A percentile compares a stretch with the other conserved stretches of the same genome.
Conservation (phyloP, 108 stramenopile species). For the Parietichytrium sp. region DNA sequence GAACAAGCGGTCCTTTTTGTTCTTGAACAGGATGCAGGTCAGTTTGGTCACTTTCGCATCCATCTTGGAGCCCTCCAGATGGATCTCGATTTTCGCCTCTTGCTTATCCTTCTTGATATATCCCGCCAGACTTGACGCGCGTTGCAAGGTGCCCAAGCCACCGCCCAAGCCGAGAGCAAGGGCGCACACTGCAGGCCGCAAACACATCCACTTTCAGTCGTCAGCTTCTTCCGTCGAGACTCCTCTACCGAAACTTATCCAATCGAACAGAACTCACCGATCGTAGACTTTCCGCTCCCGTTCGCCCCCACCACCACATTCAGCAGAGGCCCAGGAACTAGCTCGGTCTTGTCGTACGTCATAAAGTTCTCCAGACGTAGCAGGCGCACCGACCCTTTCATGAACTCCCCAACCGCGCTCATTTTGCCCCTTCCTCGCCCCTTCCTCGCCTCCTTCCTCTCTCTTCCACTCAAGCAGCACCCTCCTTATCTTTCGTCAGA, state of each 20-base stretch:
- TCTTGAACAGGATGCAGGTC: not conserved
- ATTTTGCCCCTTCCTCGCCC: too few species aligned
- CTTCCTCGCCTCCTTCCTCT: too few species aligned
- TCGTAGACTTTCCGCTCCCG: constrained; percentile 89
- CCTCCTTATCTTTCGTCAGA: too few species aligned
- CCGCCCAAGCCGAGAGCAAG: constrained; percentile 89
- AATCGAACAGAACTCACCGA: constrained; percentile 42
- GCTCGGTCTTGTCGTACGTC: constrained; percentile 48
- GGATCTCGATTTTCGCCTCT: constrained; percentile 75
- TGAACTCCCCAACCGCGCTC: too few species aligned
- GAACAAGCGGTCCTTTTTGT: constrained; percentile 30
- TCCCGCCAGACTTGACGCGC: constrained; percentile 75
- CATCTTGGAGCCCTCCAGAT: too few species aligned
- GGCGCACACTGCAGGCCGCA: too few species aligned
- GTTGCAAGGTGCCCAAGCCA: constrained; percentile 74
- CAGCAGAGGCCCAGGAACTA: constrained; percentile 63
- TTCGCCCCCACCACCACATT: constrained; percentile 91
- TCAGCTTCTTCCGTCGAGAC: not conserved
- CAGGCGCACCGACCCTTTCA: too few species aligned
- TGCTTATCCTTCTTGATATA: constrained; percentile 79
- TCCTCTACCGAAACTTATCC: not conserved
- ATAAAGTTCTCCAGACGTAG: constrained; percentile 59
- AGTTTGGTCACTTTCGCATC: constrained; percentile 3
- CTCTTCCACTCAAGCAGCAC: too few species aligned
- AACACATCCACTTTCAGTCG: too few species aligned